phyloP scores from a whole-genome alignment of 345 rosid species.

The Toxicodendron radicans region DNA sequence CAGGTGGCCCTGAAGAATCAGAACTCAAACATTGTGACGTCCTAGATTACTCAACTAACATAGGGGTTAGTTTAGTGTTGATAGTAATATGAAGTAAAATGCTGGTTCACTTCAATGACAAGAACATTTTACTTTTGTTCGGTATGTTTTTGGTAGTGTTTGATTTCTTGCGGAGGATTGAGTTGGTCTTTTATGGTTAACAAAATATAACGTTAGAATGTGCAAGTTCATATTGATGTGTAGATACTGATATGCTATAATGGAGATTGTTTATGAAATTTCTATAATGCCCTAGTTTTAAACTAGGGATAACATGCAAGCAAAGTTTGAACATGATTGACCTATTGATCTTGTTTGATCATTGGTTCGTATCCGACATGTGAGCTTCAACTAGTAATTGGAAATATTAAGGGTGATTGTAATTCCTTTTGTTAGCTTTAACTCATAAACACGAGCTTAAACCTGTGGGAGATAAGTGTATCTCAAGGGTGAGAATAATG shows the following conservation, averaged over 20 bases:
- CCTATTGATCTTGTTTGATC: no score
- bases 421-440: not conserved
- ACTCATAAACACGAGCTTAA: not conserved
- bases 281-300: not conserved
- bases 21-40: no score
- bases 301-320: not conserved
- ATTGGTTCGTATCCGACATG: no score
- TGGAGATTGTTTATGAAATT: not conserved
- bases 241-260: not conserved
- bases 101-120: not conserved
- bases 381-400: no score
- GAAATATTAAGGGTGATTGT: no score
- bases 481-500: not conserved
- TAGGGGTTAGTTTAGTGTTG: not conserved
- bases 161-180: not conserved
- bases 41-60: no score
- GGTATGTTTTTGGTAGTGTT: not conserved
- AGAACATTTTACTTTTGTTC: not conserved
- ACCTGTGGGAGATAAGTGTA: not conserved
- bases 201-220: not conserved
- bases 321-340: no score
- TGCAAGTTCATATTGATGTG: slow-evolving; percentile 1
- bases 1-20: no score
- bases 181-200: not conserved
- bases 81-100: not conserved